Percentiles rank a stretch among this genome's conserved stretches.
Conservation (phyloP, 1,284 basidiomycete genomes). For the Xerocomus alliaceus region DNA sequence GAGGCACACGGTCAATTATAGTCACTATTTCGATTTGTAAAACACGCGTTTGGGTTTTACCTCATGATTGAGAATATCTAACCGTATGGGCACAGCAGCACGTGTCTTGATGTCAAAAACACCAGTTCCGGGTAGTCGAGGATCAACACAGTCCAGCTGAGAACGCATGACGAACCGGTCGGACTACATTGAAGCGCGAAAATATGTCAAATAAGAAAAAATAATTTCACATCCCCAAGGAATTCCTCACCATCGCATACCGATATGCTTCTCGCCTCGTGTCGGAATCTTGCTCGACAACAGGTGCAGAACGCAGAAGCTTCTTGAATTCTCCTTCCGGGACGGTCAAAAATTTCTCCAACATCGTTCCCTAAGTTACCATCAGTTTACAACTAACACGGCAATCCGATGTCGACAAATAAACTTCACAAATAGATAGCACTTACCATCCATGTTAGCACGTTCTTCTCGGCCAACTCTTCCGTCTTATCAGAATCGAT, state of each 20-base stretch:
- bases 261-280: slow-evolving; percentile 74
- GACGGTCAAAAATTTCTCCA: slow-evolving; percentile 89
- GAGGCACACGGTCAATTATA: not conserved
- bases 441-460: slow-evolving; percentile 82
- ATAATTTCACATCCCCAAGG: not conserved
- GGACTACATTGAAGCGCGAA: slow-evolving; percentile 52
- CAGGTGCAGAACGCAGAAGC: slow-evolving; percentile 58
- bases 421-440: too few relatives aligned
- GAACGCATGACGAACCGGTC: slow-evolving; percentile 89
- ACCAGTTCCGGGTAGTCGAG: slow-evolving; percentile 83
- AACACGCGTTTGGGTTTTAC: slow-evolving; percentile 44
- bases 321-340: slow-evolving; percentile 68
- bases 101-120: slow-evolving; percentile 98
- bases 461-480: slow-evolving; percentile 64
- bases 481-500: slow-evolving; percentile 75
- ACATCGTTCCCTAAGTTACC: slow-evolving; percentile 72
- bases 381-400: not conserved
- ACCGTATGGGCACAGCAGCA: slow-evolving; percentile 83
- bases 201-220: not conserved
- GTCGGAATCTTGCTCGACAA: slow-evolving; percentile 47
- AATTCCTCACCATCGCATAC: slow-evolving; percentile 72
- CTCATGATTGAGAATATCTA: slow-evolving; percentile 87
- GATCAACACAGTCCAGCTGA: slow-evolving; percentile 89
- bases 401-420: not conserved
- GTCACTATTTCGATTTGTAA: not conserved